Evolutionary conservation across 768 basidiomycete genomes (phyloP), one percentile per base, ranked within the genome.

Genomic region (Mrakia frigida): DNA sequence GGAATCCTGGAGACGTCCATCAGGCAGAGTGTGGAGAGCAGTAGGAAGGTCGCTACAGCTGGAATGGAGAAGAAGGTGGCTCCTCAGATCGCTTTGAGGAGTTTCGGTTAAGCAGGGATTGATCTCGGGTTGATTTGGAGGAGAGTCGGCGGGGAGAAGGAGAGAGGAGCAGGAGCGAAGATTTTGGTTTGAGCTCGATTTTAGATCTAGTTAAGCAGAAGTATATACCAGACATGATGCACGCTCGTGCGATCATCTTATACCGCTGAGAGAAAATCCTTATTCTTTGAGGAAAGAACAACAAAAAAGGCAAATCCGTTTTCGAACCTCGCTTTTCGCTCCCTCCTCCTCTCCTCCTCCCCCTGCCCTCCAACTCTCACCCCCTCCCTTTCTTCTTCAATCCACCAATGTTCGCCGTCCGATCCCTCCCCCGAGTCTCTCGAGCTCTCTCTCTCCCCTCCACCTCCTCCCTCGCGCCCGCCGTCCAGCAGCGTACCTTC

Each of bases 1-100:
- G 89, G 90, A 68, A 83, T 87, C 33, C 82, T 98, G 71, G 95
- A 98, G 82, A 86, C 87, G 61, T 90, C 91, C 0, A 88, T 97
- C 70, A 87, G 94, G 78, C 89, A 90, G 73, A 90, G 90, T 6
- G 87, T 95, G n/a, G 50, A 53, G 28, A 60, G 73, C 33, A 65
- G 60, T 50, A 16, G 41, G 70, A 72, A 37, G 50, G 56, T 21
- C 9, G 70, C 52, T n/a, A 35, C 28, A 7, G 70, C 70, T 11
- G 50, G 46, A 4, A 21, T 35, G 52, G 53, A 52, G 21, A 72
- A 56, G 50, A 56, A 56, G 33, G 70, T 37, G 1, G 46, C 46
- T 33, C 70, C 70, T 33, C 70, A 72, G 70, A 72, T 72, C 33
- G 70, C 70, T 10, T 39, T 72, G 70, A 72, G 70, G 70, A 72